Percentiles rank a stretch among this genome's conserved stretches.
Evolutionary conservation across 805 yeast species (phyloP).

Genomic region (Helenozyma rhizophorensis): DNA sequence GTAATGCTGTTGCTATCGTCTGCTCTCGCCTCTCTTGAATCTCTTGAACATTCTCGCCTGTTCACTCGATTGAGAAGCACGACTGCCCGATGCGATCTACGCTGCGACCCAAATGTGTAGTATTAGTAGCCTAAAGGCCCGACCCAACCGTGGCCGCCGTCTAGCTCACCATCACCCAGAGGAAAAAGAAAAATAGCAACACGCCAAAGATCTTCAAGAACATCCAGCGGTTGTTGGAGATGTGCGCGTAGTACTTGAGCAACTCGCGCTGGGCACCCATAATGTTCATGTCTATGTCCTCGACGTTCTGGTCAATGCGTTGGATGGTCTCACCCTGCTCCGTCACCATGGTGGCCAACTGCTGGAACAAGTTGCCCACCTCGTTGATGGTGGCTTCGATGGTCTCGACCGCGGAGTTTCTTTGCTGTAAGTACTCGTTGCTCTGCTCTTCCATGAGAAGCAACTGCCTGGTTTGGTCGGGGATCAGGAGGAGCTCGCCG

Average conservation of each 20-base stretch:
- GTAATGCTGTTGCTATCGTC: too few species aligned
- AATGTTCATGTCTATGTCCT: constrained; percentile 85
- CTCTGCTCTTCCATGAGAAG: constrained; percentile 81
- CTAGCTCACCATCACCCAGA: constrained; percentile 75
- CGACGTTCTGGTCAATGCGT: constrained; percentile 91
- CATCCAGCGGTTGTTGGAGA: constrained; percentile 89
- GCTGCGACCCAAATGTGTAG: too few species aligned
- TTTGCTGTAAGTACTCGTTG: constrained; percentile 68
- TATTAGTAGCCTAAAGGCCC: too few species aligned
- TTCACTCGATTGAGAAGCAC: too few species aligned
- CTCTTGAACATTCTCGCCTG: too few species aligned
- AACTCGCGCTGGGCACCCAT: constrained; percentile 93
- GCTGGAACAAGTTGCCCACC: constrained; percentile 91
- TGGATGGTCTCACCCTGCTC: constrained; percentile 97
- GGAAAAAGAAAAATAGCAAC: constrained; percentile 65
- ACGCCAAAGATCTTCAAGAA: constrained; percentile 87
- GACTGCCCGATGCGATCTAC: too few species aligned
- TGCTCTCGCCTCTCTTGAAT: too few species aligned
- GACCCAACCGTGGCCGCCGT: too few species aligned
- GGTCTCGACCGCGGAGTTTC: constrained; percentile 90
- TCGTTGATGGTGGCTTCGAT: constrained; percentile 96
- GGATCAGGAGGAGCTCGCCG: constrained; percentile 61
- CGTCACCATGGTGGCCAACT: constrained; percentile 93
- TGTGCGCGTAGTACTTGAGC: constrained; percentile 80
- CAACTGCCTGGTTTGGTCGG: constrained; percentile 77